Base-by-base conservation (phyloP, 1,284 basidiomycete genomes). In the Wolfiporia cocos region DNA sequence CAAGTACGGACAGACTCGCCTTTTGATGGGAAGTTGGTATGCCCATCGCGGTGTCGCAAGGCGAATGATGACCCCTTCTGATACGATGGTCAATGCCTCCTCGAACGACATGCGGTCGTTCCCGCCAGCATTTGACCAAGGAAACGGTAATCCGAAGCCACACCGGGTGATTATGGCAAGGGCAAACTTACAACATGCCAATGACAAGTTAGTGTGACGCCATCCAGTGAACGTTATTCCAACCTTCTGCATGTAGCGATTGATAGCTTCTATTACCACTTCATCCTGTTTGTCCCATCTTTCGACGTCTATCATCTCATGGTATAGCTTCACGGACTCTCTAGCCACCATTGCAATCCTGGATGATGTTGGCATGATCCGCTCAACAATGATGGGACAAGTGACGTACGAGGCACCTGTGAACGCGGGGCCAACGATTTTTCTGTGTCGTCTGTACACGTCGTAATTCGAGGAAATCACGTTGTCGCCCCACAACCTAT, bases 21-120 rank as follows among this genome's bases (percentile, higher is more conserved):
- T 39, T 26, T 46, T 30, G 15, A 49, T 45, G 4, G 51, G 49
- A 1, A 49, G 37, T 17, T 29, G 37, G 40, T 42, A 51, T 2
- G 45, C 35, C 48, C 45, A 51, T 2, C 18, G 22, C 12, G 46
- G 46, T 6, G 38, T 30, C 2, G 42, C 34, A 9, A 47, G 32
- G 6, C 38, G 37, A 10, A 39, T 10, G 32, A 44, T 29, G 11
- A 34, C 12, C 6, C 35, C 34, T 6, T 41, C 28, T 5, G 39
- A 32, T 3, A 41, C 38, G 28, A 40, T 37, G 9, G 28, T 17
- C 18, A 47, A 32, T 4, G 46, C 46, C 22, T 43, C 35, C 3
- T 32, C 46, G 24, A 43, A 44, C 2, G 46, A 44, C 46, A 44
- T 43, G 19, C n/a, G n/a, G n/a, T 42, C 37, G 10, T 34, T 17